phyloP scores from a whole-genome alignment of 2,329 filamentous ascomycete species.

The Pseudonectria foliicola region DNA sequence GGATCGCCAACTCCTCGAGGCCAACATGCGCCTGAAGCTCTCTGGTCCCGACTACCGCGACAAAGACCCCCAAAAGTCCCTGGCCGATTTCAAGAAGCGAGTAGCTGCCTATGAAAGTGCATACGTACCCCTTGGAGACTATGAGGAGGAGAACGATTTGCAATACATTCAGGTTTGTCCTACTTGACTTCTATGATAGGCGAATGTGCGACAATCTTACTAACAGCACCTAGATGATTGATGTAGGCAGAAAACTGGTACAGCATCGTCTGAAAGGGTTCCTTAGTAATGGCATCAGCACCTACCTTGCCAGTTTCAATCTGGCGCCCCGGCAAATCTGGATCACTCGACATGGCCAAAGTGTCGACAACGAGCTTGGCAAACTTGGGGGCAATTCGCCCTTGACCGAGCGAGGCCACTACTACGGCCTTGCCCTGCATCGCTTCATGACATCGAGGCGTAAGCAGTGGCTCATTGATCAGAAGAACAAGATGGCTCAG shows the following conservation, averaged over 20 bases:
- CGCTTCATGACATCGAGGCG: conserved; percentile 78
- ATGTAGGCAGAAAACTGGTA: conserved; percentile 90
- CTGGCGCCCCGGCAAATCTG: conserved; percentile 92
- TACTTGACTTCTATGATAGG: not conserved
- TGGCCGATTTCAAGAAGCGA: conserved; percentile 87
- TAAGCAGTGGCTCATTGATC: conserved; percentile 73
- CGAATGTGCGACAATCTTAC: conserved; percentile 4
- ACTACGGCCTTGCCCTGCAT: conserved; percentile 73
- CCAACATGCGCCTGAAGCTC: conserved; percentile 95
- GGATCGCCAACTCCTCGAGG: conserved; percentile 76
- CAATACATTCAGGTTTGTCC: conserved; percentile 72
- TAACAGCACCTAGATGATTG: conserved; percentile 64
- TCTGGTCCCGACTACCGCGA: conserved; percentile 93
- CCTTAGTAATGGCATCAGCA: conserved; percentile 83
- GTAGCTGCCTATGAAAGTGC: conserved; percentile 91
- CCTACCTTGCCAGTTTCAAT: conserved; percentile 95
- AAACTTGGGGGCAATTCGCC: conserved; percentile 89
- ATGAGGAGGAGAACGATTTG: conserved; percentile 84
- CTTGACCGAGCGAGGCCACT: conserved; percentile 70
- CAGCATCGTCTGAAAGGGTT: conserved; percentile 89
- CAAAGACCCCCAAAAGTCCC: conserved; percentile 78
- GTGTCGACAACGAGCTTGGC: conserved; percentile 75
- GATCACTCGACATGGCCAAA: conserved; percentile 95
- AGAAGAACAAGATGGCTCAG: conserved; percentile 68
- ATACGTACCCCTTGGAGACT: conserved; percentile 83